Evolutionary conservation across 768 basidiomycete species (phyloP), one percentile per base, ranked within the genome.

Genomic region (Pisolithus albus): DNA sequence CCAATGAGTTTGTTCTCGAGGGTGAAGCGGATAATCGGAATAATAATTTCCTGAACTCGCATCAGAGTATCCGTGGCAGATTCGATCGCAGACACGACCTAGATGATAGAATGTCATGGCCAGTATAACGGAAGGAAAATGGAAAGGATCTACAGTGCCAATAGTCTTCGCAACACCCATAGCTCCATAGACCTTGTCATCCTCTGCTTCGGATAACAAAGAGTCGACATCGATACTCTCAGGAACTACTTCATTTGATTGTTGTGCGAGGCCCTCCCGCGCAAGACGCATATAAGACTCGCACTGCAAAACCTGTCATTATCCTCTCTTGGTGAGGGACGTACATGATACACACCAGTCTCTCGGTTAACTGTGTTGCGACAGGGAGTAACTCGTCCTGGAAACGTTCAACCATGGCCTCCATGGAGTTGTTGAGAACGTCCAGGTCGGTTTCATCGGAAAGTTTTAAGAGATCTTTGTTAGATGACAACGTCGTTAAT

Each of bases 371-470:
- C 65, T 90, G 84, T 32, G 83, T 83, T 15, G 90, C 88, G 39
- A 93, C 91, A 5, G 91, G 91, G 4, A 91, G 71, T 5, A 95
- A 72, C 72, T 93, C 88, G 4, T 80, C 80, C 61, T 88, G 83
- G 79, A 89, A 95, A 39, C 80, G 79, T 57, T 90, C 82, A 15
- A 93, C 92, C 80, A 94, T 84, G 23, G 81, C 79, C 60, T 91
- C 87, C 84, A 92, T 90, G 60, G 85, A 80, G 54, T 73, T 75
- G 61, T 89, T 91, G 50, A 93, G 74, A 45, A 89, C 77, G 63
- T 94, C 91, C 41, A 95, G 71, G 64, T 94, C 92, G 42, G 89
- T 91, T 68, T 93, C 88, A 63, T 92, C 88, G n/a, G 88, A 83
- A 41, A 95, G 75, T 65, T 89, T 90, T 59, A 93, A 77, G n/a